These are phyloP conservation scores for Nannizzia gypsea DNA, from an alignment of 2,329 filamentous ascomycete genomes.

Conservation along the genomic window DNA sequence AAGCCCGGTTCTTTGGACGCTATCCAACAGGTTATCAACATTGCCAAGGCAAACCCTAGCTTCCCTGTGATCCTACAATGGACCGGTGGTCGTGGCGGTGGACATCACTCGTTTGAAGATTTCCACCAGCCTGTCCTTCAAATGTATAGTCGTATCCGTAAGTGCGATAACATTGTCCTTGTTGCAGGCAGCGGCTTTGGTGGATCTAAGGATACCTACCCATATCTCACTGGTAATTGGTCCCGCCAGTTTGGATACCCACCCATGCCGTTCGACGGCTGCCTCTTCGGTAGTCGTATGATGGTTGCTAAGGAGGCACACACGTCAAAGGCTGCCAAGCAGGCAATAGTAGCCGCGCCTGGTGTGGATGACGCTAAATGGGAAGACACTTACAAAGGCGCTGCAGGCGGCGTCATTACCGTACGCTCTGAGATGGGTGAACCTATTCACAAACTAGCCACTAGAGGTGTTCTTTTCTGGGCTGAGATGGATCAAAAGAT, in stretches of 20 bases:
- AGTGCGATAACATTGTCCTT: constrained; percentile 74
- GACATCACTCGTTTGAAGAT: constrained; percentile 89
- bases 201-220: constrained; percentile 79
- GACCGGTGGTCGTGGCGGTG: constrained; percentile 88
- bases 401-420: constrained; percentile 87
- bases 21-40: constrained; percentile 82
- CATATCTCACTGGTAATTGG: constrained; percentile 83
- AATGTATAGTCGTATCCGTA: constrained; percentile 81
- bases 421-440: constrained; percentile 98
- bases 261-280: constrained; percentile 88
- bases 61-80: constrained; percentile 92
- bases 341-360: constrained; percentile 75
- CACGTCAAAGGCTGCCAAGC: constrained; percentile 75
- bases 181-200: constrained; percentile 88
- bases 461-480: constrained; percentile 92
- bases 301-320: constrained; percentile 91
- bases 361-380: constrained; percentile 73
- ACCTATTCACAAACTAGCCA: constrained; percentile 97
- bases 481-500: constrained; percentile 98
- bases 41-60: constrained; percentile 82
- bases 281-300: constrained; percentile 81
- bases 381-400: constrained; percentile 87
- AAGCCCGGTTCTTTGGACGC: constrained; percentile 84
- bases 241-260: constrained; percentile 77
- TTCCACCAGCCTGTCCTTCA: constrained; percentile 85